Conservation (phyloP, 305 asterid species). For the Solanum aculeatissimum region DNA sequence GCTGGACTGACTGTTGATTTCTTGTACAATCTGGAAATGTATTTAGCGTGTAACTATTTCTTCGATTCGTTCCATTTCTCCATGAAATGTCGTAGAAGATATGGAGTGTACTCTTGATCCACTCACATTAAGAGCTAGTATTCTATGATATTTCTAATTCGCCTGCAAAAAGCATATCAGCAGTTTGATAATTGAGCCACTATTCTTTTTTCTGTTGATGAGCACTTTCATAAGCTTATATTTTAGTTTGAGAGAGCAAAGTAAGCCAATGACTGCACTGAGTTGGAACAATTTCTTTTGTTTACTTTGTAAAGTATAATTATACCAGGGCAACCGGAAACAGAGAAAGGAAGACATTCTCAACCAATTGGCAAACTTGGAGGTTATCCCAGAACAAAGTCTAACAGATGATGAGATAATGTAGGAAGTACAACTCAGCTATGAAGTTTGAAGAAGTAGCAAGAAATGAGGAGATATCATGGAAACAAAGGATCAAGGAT, state of each 20-base stretch:
- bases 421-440: not conserved
- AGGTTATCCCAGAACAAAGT: not conserved
- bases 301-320: not conserved
- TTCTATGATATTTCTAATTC: not conserved
- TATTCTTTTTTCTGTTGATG: not conserved
- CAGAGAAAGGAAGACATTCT: not conserved
- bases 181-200: not conserved
- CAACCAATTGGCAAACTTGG: not conserved
- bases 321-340: not conserved
- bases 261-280: not conserved
- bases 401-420: not conserved
- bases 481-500: not conserved
- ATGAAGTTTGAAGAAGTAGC: not conserved
- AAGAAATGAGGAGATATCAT: not conserved
- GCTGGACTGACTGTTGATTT: not conserved
- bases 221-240: not conserved
- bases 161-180: not conserved
- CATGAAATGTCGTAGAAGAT: not conserved
- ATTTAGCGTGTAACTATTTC: not conserved
- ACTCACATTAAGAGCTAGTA: not conserved
- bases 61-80: not conserved
- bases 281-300: not conserved
- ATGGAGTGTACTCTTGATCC: not conserved
- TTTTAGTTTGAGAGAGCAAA: not conserved
- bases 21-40: not conserved